phyloP scores from a whole-genome alignment of 1,139 yeast species.

The Magnusiomyces tetraspermus region DNA sequence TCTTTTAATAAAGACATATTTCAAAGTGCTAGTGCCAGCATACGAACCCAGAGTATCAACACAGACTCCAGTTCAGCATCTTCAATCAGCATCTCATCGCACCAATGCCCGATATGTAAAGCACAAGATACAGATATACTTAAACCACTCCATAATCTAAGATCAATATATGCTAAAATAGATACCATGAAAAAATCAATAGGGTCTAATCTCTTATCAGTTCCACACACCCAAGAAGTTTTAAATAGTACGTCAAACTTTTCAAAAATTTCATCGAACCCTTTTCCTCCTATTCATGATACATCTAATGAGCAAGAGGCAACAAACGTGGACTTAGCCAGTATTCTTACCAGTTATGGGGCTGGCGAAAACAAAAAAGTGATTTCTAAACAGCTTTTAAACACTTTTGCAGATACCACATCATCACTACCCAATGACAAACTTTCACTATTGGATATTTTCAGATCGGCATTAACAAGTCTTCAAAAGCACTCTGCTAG shows the following conservation, averaged over 20 bases:
- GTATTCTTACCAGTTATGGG: not conserved
- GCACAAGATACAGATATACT: slow-evolving; percentile 11
- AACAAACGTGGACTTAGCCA: not conserved
- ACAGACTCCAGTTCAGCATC: not conserved
- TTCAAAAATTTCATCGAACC: no score
- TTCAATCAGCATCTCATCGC: not conserved
- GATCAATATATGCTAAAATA: slow-evolving; percentile 6
- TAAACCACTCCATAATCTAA: slow-evolving; percentile 7
- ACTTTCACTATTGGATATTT: slow-evolving; percentile 1
- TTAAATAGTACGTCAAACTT: not conserved
- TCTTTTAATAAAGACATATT: not conserved
- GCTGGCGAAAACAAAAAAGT: not conserved
- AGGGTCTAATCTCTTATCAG: not conserved
- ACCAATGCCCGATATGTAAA: slow-evolving; percentile 9
- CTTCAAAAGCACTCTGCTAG: not conserved
- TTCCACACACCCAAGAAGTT: not conserved
- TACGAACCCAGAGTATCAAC: not conserved
- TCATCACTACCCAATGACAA: not conserved
- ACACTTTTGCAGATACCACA: not conserved
- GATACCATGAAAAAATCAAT: slow-evolving; percentile 8
- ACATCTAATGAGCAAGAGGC: not conserved
- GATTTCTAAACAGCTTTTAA: not conserved
- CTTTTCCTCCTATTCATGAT: not conserved
- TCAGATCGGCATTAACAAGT: not conserved
- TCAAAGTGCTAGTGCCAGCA: not conserved